These are phyloP conservation scores for Lenzites betulinus DNA, from an alignment of 768 basidiomycete species.

Conservation along the genomic window DNA sequence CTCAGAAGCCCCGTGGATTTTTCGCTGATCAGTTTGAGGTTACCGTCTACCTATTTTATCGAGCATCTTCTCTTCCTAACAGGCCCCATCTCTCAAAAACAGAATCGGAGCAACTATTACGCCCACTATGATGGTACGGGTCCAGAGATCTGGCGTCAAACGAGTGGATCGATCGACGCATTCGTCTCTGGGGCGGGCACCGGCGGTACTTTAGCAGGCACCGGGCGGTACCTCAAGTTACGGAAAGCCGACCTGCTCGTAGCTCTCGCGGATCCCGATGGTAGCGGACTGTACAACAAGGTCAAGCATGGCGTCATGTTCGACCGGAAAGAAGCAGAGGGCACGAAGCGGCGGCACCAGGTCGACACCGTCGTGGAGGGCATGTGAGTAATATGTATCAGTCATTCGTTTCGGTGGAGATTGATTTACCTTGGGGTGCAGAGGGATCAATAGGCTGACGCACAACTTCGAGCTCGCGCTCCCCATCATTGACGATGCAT, in stretches of 20 bases:
- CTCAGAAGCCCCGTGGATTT: slow-evolving; percentile 70
- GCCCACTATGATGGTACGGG: slow-evolving; percentile 91
- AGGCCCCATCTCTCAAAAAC: background rate
- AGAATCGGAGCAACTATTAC: slow-evolving; percentile 88
- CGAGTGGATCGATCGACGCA: slow-evolving; percentile 75
- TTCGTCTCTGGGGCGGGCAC: slow-evolving; percentile 96
- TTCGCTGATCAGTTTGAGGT: slow-evolving; percentile 98
- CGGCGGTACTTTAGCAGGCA: slow-evolving; percentile 92
- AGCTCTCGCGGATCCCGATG: slow-evolving; percentile 88
- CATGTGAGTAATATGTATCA: slow-evolving; percentile 51
- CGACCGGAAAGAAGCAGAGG: slow-evolving; percentile 89
- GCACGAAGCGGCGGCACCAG: slow-evolving; percentile 89
- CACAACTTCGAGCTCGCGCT: slow-evolving; percentile 87
- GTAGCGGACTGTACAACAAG: slow-evolving; percentile 95
- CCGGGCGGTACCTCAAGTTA: slow-evolving; percentile 77
- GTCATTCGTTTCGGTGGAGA: background rate
- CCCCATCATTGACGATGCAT: slow-evolving; percentile 85
- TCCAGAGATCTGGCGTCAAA: slow-evolving; percentile 94
- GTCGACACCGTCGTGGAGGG: slow-evolving; percentile 97
- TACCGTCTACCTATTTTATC: background rate
- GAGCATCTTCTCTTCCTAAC: too few species aligned
- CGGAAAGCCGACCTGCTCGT: slow-evolving; percentile 67
- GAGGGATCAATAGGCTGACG: slow-evolving; percentile 92
- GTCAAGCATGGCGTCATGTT: slow-evolving; percentile 96
- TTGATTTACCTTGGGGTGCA: slow-evolving; percentile 32